Conservation (phyloP, 805 yeast species). For the Ogataea pini region DNA sequence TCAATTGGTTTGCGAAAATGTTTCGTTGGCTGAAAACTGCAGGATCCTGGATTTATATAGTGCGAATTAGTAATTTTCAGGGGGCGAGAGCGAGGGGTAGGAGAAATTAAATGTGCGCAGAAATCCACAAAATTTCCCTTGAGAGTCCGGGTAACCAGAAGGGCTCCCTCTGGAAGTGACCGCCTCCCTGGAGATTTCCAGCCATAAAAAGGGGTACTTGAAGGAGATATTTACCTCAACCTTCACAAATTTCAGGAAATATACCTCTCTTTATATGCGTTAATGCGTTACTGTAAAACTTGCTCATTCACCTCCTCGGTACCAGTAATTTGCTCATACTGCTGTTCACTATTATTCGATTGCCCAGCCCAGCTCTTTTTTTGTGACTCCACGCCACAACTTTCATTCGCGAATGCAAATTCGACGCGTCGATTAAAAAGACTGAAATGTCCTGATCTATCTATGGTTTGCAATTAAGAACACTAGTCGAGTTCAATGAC, state of each 20-base stretch:
- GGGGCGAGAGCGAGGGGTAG: not conserved
- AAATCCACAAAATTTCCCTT: not conserved
- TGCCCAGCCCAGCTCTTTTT: not conserved
- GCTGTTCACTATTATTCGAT: not conserved
- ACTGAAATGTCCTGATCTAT: constrained; percentile 9
- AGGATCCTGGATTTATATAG: not conserved
- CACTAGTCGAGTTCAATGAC: not conserved
- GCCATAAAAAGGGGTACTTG: too few species aligned
- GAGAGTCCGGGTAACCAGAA: not conserved
- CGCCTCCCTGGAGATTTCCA: too few species aligned
- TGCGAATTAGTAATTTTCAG: not conserved
- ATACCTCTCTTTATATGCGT: not conserved
- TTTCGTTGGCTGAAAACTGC: not conserved
- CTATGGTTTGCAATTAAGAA: too few species aligned
- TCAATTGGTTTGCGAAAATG: not conserved
- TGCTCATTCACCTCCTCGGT: not conserved
- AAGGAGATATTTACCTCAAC: too few species aligned
- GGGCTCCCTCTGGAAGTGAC: too few species aligned
- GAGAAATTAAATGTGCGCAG: not conserved
- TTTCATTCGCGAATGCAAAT: not conserved
- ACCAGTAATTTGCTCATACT: not conserved
- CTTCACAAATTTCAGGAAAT: not conserved
- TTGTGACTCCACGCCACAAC: not conserved
- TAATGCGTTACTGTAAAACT: not conserved
- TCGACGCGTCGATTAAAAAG: constrained; percentile 3